Base-by-base conservation (phyloP, 148 eudicot genomes). In the Hydrangea macrophylla region DNA sequence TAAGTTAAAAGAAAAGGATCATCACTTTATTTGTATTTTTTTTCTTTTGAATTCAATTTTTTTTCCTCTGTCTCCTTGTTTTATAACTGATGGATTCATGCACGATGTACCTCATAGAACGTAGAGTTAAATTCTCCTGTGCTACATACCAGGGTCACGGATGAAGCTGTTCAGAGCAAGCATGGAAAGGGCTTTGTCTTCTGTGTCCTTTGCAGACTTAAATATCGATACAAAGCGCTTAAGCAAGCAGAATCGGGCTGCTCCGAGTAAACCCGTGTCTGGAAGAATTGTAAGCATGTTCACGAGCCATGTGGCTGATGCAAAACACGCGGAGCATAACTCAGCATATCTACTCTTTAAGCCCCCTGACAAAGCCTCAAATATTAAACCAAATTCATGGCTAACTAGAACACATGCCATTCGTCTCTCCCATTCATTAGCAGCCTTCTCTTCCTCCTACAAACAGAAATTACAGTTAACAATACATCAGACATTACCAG, bases 341-440 rank as follows among this genome's bases (percentile, higher is more conserved):
- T 83, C 83, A 25, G 78, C 81, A 17, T 77, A 55, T 76, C 78
- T 79, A 61, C 86, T 83, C 42, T 71, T 83, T 54, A 83, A 42
- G 35, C 83, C 86, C 65, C 77, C 83, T 39, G 83, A 69, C 32
- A 83, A 72, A 61, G 79, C 86, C 75, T 83, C 83, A 68, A 83
- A 83, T 33, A 83, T 23, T 42, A 83, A 26, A 18, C 86, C 86
- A 35, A 77, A 76, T 58, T 83, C 86, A 77, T 83, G 83, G 79
- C 81, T 79, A 27, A 80, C 79, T 27, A 83, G 75, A 64, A 69
- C 77, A 62, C 48, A 80, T 15, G 83, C 86, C 73, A 77, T 76
- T 67, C 67, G 79, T 75, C 75, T 76, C 57, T 83, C 86, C 86
- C 86, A 83, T 36, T 74, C 79, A 36, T 76, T 77, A 27, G 81